Conservation (phyloP, 345 rosid species). For the Arabidopsis arenosa region DNA sequence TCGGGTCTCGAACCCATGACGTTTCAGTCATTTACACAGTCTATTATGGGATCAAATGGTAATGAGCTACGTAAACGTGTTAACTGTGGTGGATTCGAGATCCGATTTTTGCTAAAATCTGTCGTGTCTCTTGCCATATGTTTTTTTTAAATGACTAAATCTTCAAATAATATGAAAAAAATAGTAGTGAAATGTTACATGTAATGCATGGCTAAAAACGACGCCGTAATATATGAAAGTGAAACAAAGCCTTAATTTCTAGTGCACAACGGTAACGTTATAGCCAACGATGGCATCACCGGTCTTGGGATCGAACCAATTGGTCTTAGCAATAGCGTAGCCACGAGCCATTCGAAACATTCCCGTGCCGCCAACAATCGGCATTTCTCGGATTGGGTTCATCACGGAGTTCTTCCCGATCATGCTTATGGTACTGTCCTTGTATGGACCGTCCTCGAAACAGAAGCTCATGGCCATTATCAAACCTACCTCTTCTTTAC, state of each 20-base stretch:
- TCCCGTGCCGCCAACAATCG: constrained; percentile 66
- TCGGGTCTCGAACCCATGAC: no score
- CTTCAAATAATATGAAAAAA: no score
- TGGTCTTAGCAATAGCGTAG: constrained; percentile 56
- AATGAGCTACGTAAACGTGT: no score
- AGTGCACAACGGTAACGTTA: constrained; percentile 67
- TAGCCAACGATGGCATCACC: constrained; percentile 66
- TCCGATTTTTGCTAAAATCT: no score
- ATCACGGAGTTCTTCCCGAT: constrained; percentile 54
- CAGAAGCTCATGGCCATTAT: constrained; percentile 59
- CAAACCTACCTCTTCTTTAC: constrained; percentile 52
- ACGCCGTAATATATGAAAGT: no score
- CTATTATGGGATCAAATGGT: no score
- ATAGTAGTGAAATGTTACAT: background rate
- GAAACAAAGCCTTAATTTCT: background rate
- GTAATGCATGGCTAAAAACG: background rate
- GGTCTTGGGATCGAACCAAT: constrained; percentile 47
- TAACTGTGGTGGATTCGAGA: no score
- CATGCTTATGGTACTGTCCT: constrained; percentile 68
- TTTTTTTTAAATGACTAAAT: no score
- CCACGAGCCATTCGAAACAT: constrained; percentile 68
- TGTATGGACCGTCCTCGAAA: constrained; percentile 63
- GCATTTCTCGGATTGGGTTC: constrained; percentile 60
- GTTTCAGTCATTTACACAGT: no score
- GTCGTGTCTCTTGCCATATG: no score